phyloP scores from a whole-genome alignment of 495 filamentous ascomycete genomes.

The Eremomyces bilateralis region DNA sequence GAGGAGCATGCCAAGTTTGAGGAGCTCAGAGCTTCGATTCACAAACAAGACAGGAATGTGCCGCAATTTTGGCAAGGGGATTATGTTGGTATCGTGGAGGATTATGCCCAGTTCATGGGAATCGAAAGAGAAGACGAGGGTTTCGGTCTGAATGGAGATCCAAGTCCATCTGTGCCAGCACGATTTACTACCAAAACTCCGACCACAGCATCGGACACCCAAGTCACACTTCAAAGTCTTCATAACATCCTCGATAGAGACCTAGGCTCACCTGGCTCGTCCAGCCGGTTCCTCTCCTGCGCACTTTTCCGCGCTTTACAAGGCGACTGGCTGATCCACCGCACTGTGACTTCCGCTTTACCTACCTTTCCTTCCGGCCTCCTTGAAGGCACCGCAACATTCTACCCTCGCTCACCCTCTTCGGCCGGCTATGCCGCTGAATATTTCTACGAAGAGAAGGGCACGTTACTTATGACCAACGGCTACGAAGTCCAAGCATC shows the following conservation, averaged over 20 bases:
- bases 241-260: conserved; percentile 6
- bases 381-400: conserved; percentile 37
- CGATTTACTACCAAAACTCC: conserved; percentile 7
- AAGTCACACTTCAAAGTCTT: conserved; percentile 5
- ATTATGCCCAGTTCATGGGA: conserved; percentile 33
- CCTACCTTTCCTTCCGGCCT: conserved; percentile 34
- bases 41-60: conserved; percentile 20
- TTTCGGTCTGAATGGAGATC: conserved; percentile 4
- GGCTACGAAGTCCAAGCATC: conserved; percentile 14
- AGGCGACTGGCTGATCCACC: conserved; percentile 43
- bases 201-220: background rate
- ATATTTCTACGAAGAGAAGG: conserved; percentile 46
- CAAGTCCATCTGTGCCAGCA: conserved; percentile 6
- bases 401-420: conserved; percentile 31
- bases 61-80: conserved; percentile 65
- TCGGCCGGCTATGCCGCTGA: conserved; percentile 20
- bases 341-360: conserved; percentile 23
- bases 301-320: conserved; percentile 55
- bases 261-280: conserved; percentile 5
- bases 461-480: conserved; percentile 28
- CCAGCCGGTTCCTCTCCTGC: conserved; percentile 26
- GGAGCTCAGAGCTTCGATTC: conserved; percentile 11
- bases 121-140: conserved; percentile 15
- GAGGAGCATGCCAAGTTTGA: conserved; percentile 1
- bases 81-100: conserved; percentile 58